phyloP scores from a whole-genome alignment of 2,329 filamentous ascomycete species.

The Pestalotiopsis sp. region DNA sequence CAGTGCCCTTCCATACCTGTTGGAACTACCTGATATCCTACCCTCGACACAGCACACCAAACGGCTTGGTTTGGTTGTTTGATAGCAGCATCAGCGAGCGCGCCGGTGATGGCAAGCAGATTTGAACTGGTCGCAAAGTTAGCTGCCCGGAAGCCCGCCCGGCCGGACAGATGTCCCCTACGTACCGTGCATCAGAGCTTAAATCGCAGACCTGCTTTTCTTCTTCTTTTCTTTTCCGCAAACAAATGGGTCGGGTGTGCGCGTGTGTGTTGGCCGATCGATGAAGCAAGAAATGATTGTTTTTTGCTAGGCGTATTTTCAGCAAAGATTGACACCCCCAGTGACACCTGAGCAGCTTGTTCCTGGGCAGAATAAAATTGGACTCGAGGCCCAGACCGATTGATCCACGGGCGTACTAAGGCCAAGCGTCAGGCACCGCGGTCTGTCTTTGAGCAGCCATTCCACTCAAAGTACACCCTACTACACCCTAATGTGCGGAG shows the following conservation, averaged over 20 bases:
- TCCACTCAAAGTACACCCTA: not conserved
- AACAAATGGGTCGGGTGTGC: not conserved
- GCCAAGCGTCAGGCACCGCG: not conserved
- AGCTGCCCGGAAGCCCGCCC: not conserved
- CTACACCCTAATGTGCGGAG: not conserved
- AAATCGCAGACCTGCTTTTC: not conserved
- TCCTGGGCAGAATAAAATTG: not conserved
- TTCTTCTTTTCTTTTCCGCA: not conserved
- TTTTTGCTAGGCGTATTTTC: not conserved
- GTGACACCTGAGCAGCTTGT: not conserved
- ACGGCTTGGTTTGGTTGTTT: too few species aligned
- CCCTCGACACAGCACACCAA: too few species aligned
- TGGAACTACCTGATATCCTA: not conserved
- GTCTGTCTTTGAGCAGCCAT: not conserved
- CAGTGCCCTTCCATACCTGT: too few species aligned
- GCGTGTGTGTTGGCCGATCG: not conserved
- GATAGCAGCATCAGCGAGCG: too few species aligned
- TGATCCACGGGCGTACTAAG: not conserved
- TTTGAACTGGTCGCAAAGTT: not conserved
- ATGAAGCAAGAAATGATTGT: not conserved
- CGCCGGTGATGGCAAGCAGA: not conserved
- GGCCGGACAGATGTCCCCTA: not conserved
- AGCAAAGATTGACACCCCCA: not conserved
- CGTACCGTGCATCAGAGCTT: not conserved
- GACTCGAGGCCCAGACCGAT: not conserved